Evolutionary conservation across 805 yeast species (phyloP).

Genomic region (Yarrowia sp.): DNA sequence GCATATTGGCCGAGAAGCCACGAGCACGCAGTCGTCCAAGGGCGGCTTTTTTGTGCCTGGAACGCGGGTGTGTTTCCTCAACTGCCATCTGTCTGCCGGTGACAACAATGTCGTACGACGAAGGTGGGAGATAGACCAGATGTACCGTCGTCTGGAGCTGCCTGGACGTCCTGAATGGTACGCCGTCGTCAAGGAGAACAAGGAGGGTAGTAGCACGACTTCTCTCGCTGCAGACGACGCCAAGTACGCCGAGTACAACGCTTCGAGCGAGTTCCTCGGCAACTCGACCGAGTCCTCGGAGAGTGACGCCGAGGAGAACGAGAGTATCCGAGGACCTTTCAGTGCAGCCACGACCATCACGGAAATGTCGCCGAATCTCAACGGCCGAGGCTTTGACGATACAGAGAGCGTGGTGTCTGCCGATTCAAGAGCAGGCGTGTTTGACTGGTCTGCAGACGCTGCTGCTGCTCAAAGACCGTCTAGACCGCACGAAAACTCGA

Average conservation of each 20-base stretch:
- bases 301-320: slow-evolving; percentile 9
- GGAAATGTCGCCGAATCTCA: slow-evolving; percentile 23
- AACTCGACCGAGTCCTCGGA: slow-evolving; percentile 7
- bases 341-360: slow-evolving; percentile 19
- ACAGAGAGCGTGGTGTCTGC: neutral
- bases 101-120: slow-evolving; percentile 53
- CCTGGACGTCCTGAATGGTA: slow-evolving; percentile 36
- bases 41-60: slow-evolving; percentile 44
- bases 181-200: slow-evolving; percentile 16
- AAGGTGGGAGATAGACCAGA: slow-evolving; percentile 56
- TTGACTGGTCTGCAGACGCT: neutral
- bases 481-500: slow-evolving; percentile 15
- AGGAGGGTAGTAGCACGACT: neutral
- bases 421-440: neutral
- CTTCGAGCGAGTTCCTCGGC: slow-evolving; percentile 29
- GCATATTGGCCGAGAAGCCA: slow-evolving; percentile 52
- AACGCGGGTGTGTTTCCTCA: slow-evolving; percentile 52
- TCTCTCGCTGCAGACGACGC: neutral
- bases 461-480: neutral
- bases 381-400: slow-evolving; percentile 10
- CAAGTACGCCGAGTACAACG: slow-evolving; percentile 23
- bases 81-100: slow-evolving; percentile 65
- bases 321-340: slow-evolving; percentile 12
- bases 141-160: slow-evolving; percentile 28
- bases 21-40: slow-evolving; percentile 40